These are phyloP conservation scores for Polygonum maritimum DNA, from an alignment of 148 eudicot species.

Conservation along the genomic window DNA sequence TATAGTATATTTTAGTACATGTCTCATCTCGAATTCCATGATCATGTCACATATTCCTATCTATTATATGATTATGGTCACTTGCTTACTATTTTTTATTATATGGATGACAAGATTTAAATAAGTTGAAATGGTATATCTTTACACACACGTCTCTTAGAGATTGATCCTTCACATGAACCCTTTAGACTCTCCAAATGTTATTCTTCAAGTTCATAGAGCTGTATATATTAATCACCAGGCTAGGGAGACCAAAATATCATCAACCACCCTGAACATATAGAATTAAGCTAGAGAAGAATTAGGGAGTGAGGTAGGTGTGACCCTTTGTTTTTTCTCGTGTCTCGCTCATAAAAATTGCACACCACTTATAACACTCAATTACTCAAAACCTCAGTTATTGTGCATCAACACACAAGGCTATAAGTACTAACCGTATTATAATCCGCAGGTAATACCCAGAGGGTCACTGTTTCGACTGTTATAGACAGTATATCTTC, in stretches of 20 bases:
- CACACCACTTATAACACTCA: not conserved
- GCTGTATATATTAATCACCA: not conserved
- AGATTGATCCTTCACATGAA: not conserved
- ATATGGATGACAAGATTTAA: not conserved
- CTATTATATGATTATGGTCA: not conserved
- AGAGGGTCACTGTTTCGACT: too few species aligned
- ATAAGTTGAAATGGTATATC: not conserved
- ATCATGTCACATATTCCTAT: not conserved
- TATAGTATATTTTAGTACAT: too few species aligned
- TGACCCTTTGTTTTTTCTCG: conserved; percentile 7
- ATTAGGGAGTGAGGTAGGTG: not conserved
- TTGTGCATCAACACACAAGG: not conserved
- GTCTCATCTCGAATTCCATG: not conserved
- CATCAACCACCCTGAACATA: not conserved
- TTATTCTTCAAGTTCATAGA: not conserved
- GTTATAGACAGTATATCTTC: too few species aligned
- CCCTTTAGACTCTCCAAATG: not conserved
- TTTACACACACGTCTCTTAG: not conserved
- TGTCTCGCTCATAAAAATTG: not conserved
- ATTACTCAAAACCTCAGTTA: not conserved
- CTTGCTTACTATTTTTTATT: not conserved
- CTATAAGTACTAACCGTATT: not conserved
- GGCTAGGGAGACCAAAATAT: not conserved
- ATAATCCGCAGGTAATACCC: too few species aligned
- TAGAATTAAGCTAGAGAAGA: not conserved